A percentile compares a stretch with the other conserved stretches of the same genome.
These are phyloP conservation scores for Pseudomonodictys pantanalensis DNA, from an alignment of 495 filamentous ascomycete species.

Conservation along the genomic window DNA sequence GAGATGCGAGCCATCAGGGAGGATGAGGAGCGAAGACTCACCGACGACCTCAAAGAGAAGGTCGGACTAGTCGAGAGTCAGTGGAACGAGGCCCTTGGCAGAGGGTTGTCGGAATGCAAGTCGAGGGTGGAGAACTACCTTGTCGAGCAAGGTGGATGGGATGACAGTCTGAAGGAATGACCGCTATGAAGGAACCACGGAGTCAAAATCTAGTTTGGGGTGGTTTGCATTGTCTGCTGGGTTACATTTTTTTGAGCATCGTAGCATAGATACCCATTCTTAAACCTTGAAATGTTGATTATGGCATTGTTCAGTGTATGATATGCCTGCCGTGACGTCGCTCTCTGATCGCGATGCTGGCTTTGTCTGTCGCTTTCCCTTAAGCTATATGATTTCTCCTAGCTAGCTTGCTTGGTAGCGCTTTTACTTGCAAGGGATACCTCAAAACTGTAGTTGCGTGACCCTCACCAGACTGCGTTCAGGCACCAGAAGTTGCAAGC, in stretches of 20 bases:
- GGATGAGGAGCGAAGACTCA: slow-evolving; percentile 66
- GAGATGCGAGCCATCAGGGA: slow-evolving; percentile 59
- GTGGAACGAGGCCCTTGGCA: slow-evolving; percentile 69
- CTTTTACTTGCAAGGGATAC: too few species aligned
- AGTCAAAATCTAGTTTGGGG: neutral
- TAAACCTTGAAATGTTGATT: too few species aligned
- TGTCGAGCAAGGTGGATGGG: slow-evolving; percentile 40
- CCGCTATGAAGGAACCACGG: neutral
- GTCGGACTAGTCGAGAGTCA: slow-evolving; percentile 85
- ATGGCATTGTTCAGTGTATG: too few species aligned
- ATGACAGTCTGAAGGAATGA: slow-evolving; percentile 43
- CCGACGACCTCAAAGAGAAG: slow-evolving; percentile 87
- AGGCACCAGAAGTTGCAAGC: too few species aligned
- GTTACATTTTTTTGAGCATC: neutral
- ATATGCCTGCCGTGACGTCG: too few species aligned
- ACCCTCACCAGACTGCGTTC: too few species aligned
- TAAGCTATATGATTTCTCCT: too few species aligned
- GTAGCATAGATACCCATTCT: slow-evolving; percentile 14
- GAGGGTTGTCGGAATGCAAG: slow-evolving; percentile 54
- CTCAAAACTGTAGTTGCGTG: too few species aligned
- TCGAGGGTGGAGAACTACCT: slow-evolving; percentile 44
- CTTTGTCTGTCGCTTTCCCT: too few species aligned
- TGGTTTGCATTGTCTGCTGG: neutral
- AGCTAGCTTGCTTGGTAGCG: too few species aligned
- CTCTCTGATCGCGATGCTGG: too few species aligned